Evolutionary conservation across 371 early-diverging fungal genomes (phyloP).

Genomic region (Mucor saturninus): DNA sequence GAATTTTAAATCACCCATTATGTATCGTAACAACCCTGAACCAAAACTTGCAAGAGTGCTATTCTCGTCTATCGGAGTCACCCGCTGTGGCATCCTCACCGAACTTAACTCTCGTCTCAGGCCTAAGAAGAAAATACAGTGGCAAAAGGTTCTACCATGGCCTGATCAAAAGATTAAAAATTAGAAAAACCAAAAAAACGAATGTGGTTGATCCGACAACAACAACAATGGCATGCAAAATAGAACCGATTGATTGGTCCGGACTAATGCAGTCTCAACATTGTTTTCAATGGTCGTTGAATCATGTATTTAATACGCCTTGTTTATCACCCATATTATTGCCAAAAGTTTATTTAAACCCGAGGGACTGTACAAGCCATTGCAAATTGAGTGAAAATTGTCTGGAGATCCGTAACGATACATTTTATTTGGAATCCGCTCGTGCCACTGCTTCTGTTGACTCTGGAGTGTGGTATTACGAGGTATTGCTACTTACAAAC

Average conservation of each 20-base stretch:
- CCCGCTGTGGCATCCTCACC: background rate
- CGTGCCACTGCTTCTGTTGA: constrained; percentile 38
- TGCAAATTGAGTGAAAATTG: constrained; percentile 44
- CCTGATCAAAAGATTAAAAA: background rate
- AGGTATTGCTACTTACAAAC: constrained; percentile 54
- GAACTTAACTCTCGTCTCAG: constrained; percentile 1
- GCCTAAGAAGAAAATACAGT: background rate
- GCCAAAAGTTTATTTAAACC: constrained; percentile 34
- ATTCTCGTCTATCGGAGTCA: background rate
- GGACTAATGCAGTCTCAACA: constrained; percentile 5
- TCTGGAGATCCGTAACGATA: constrained; percentile 46
- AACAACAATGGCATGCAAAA: background rate
- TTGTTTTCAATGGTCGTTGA: constrained; percentile 10
- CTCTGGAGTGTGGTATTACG: constrained; percentile 58
- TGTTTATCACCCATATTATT: background rate
- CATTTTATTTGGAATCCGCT: constrained; percentile 47
- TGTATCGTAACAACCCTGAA: background rate
- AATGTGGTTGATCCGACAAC: background rate
- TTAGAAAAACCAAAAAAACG: background rate
- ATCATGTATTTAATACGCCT: constrained; percentile 4
- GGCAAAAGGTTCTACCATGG: background rate
- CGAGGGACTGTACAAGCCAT: constrained; percentile 38
- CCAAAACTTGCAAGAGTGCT: background rate
- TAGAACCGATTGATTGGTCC: background rate
- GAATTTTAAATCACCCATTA: background rate